phyloP scores from a whole-genome alignment of 768 basidiomycete species.

The Psilocybe sp. region DNA sequence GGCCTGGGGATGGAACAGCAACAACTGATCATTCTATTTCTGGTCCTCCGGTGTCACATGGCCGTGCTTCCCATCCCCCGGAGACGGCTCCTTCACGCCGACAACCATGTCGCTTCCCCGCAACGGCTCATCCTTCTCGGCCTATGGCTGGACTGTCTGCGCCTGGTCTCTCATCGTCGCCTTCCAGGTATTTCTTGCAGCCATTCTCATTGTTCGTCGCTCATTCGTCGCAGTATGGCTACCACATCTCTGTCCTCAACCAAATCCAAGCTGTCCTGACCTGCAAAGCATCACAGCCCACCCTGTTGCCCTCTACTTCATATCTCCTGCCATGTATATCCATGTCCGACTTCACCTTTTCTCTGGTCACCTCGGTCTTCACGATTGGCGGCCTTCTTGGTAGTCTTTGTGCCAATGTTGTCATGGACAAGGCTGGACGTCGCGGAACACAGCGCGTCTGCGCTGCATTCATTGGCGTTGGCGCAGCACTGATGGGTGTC shows the following conservation, averaged over 20 bases:
- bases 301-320: constrained; percentile 23
- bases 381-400: constrained; percentile 86
- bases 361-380: constrained; percentile 80
- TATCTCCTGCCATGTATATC: constrained; percentile 72
- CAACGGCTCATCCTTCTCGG: constrained; percentile 40
- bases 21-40: not conserved
- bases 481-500: constrained; percentile 66
- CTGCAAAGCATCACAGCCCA: constrained; percentile 42
- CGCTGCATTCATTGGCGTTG: constrained; percentile 51
- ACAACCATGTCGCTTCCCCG: constrained; percentile 12
- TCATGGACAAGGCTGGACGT: constrained; percentile 73
- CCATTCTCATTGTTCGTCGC: not conserved
- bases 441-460: constrained; percentile 63
- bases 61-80: not conserved
- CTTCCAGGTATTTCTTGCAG: constrained; percentile 43
- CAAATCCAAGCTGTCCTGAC: constrained; percentile 80
- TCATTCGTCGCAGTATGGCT: constrained; percentile 64
- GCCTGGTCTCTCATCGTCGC: constrained; percentile 65
- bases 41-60: not conserved
- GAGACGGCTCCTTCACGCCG: not conserved
- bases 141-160: constrained; percentile 62
- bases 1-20: too few species aligned
- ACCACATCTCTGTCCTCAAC: constrained; percentile 89
- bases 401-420: constrained; percentile 60
- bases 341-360: constrained; percentile 76